These are phyloP conservation scores for Aspergillus sojae DNA, from an alignment of 2,329 filamentous ascomycete species.

Conservation along the genomic window DNA sequence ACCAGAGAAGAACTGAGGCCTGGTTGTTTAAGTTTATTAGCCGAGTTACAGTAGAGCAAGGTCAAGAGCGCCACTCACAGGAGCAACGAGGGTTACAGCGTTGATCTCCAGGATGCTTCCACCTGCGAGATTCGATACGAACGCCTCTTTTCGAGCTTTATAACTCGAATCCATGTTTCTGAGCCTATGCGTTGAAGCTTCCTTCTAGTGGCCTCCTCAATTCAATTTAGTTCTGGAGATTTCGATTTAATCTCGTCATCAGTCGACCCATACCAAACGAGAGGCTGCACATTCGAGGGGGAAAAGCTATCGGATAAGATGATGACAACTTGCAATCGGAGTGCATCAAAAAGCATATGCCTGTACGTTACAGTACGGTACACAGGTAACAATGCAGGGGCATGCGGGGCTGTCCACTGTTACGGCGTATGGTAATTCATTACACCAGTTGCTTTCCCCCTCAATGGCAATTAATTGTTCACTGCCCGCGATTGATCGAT, in stretches of 20 bases:
- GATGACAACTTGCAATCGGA: background rate
- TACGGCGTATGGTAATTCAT: background rate
- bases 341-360: background rate
- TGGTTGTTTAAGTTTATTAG: conserved; percentile 41
- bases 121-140: conserved; percentile 87
- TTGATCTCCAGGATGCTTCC: conserved; percentile 85
- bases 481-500: background rate
- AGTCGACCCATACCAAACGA: background rate
- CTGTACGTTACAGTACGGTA: background rate
- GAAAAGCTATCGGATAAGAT: background rate
- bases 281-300: too few relatives aligned
- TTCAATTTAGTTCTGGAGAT: background rate
- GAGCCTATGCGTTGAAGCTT: background rate
- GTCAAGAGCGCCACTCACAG: conserved; percentile 59
- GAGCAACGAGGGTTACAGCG: conserved; percentile 78
- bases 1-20: conserved; percentile 85
- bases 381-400: background rate
- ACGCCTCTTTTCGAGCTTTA: conserved; percentile 91
- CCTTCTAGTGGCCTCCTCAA: background rate
- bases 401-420: background rate
- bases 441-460: background rate
- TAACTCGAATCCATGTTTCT: conserved; percentile 59
- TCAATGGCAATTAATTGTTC: background rate
- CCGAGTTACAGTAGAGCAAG: background rate
- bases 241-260: background rate